Evolutionary conservation across 768 basidiomycete genomes (phyloP), one percentile per base, ranked within the genome.

Genomic region (Mycena metata): DNA sequence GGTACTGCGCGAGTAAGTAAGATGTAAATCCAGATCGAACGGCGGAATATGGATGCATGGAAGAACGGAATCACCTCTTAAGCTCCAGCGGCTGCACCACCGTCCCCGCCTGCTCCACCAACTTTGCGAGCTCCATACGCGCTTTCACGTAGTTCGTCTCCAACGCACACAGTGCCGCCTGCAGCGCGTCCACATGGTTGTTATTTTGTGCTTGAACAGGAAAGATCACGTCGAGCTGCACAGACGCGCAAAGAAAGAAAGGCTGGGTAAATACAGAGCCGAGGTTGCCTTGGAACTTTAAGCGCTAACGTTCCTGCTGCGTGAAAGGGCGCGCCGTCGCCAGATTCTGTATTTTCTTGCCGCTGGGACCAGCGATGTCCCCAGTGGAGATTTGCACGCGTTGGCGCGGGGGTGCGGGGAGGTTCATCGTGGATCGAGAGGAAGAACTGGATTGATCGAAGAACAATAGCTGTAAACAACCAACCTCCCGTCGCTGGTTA

Each of bases 151-250:
- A 90, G 13, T 76, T 72, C 39, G 84, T 82, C 43, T 80, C 75
- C 4, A 91, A 78, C 2, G 76, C 73, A 12, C 77, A 70, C 23
- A 92, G 81, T 5, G 74, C 73, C 11, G 74, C 67, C 54, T 86
- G 81, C 36, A 86, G 79, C 0, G 66, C 69, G 41, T 75, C 70
- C 0, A 64, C 67, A 36, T 39, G 4, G 9, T 9, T 39, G 39
- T 10, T 15, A 39, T 39, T 39, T 15, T 39, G 39, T 4, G 4
- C 2, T 39, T 39, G 39, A 4, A 86, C 82, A 1, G 91, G 85
- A 60, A 91, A 87, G 24, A 91, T 76, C 47, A 92, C 60, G 73
- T 93, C 90, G 61, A 93, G 75, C 91, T 93, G n/a, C n/a, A n/a
- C n/a, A n/a, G n/a, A n/a, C n/a, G n/a, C n/a, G n/a, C n/a, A n/a